Base-by-base conservation (phyloP, 352 stramenopile genomes). In the Blastocystis sp. region DNA sequence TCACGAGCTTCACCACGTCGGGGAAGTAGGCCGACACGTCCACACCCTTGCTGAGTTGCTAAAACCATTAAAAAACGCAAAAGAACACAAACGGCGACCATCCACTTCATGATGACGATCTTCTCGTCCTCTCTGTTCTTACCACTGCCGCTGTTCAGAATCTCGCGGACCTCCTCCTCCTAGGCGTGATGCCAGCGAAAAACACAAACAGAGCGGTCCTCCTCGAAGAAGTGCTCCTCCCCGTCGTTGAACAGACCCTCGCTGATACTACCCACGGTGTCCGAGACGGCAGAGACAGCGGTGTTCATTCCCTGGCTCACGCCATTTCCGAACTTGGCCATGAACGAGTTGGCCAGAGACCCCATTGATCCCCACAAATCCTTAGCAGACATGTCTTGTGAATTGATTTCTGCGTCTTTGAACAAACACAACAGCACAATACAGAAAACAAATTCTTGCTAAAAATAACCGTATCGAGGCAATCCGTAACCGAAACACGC, bases 1-100 rank as follows among this genome's bases (percentile, higher is more conserved):
- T 95, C 34, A 95, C 93, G 88, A 95, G 94, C 90, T 95, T 95
- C 61, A 95, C 93, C 48, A 95, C 93, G 65, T 95, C 93, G 2
- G 93, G 92, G 76, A 95, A 95, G 90, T 94, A 94, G 48, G 90
- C 90, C 23, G 92, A 94, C 38, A 95, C 92, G 89, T 95, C 93
- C 10, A 79, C 48, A n/a, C 69, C 69, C 40, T 79, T 79, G 28
- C 23, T 60, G 4, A 79, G 69, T 79, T 79, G 69, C 69, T 79
- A 79, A 17, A 62, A 7, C 5, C 62, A 1, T 62, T 1, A 79
- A 28, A 19, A n/a, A n/a, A n/a, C n/a, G n/a, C n/a, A 11, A 11
- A 11, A 28, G 38, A 79, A 60, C 69, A 60, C n/a, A 62, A 34
- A 79, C 69, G 3, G 69, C 69, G 34, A 79, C 62, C 69, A 79